Conservation (phyloP, 805 yeast species). For the Ogataea paraovalis region DNA sequence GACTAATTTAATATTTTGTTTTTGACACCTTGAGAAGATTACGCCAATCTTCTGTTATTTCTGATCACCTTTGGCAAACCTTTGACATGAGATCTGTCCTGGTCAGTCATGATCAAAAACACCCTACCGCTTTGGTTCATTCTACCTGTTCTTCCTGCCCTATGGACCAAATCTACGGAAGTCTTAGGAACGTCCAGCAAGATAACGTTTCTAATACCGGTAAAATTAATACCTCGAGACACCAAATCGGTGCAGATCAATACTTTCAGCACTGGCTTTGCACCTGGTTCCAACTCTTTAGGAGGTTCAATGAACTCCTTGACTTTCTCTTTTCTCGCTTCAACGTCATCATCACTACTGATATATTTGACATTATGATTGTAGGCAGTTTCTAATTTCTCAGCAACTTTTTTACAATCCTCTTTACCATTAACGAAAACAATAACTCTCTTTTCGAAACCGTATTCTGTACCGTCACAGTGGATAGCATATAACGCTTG, state of each 20-base stretch:
- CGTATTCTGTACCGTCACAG: conserved; percentile 77
- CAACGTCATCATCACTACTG: conserved; percentile 60
- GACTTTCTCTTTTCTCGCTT: conserved; percentile 55
- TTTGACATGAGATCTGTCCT: conserved; percentile 72
- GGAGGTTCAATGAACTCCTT: conserved; percentile 65
- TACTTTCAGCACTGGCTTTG: conserved; percentile 48
- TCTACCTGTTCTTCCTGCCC: conserved; percentile 94
- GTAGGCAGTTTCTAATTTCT: conserved; percentile 43
- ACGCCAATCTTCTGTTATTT: conserved; percentile 39
- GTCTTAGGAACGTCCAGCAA: conserved; percentile 82
- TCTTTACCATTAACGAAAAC: conserved; percentile 79
- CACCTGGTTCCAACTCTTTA: conserved; percentile 33
- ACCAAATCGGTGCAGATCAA: conserved; percentile 84
- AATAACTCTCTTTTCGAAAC: conserved; percentile 70
- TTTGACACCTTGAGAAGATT: too few species aligned
- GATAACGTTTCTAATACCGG: conserved; percentile 74
- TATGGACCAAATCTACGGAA: conserved; percentile 81
- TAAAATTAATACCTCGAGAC: conserved; percentile 87
- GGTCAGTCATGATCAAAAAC: conserved; percentile 67
- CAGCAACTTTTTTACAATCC: conserved; percentile 56
- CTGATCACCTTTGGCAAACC: conserved; percentile 71
- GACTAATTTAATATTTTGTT: too few species aligned
- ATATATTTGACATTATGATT: conserved; percentile 62
- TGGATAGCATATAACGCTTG: conserved; percentile 85
- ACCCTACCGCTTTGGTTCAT: conserved; percentile 88